Conservation (phyloP, 2,329 filamentous ascomycete genomes). For the Ascochyta rabiei region DNA sequence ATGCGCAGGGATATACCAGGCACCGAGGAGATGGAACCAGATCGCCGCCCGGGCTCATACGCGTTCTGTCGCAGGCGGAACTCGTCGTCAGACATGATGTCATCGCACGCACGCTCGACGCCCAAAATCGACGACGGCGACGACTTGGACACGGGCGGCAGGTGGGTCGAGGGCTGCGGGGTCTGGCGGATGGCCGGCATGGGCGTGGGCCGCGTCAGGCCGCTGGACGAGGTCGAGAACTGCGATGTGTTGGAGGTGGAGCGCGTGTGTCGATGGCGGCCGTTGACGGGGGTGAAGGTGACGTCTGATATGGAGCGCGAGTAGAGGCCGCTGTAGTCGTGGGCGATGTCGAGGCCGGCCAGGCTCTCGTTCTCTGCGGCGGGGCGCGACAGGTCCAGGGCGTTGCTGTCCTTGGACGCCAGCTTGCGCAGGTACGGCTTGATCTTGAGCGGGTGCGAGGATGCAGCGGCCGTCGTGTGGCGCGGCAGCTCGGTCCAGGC, state of each 20-base stretch:
- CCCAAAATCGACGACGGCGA: conserved; percentile 57
- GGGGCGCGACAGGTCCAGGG: conserved; percentile 62
- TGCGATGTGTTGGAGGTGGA: conserved; percentile 63
- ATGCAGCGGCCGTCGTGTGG: conserved; percentile 32
- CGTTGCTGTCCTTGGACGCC: conserved; percentile 56
- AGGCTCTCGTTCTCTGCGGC: conserved; percentile 60
- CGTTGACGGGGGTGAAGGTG: conserved; percentile 49
- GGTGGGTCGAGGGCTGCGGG: conserved; percentile 56
- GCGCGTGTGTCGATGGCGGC: conserved; percentile 55
- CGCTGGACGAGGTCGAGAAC: conserved; percentile 57
- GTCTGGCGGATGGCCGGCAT: conserved; percentile 63
- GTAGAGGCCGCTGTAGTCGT: conserved; percentile 49
- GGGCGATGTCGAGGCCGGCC: conserved; percentile 60
- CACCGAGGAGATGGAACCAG: conserved; percentile 53
- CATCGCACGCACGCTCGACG: conserved; percentile 52
- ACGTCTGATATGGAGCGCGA: conserved; percentile 52
- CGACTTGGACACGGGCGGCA: conserved; percentile 58
- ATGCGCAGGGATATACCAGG: conserved; percentile 47
- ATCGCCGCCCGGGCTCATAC: conserved; percentile 49
- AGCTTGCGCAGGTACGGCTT: conserved; percentile 63
- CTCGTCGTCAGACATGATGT: conserved; percentile 56
- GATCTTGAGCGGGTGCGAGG: conserved; percentile 51
- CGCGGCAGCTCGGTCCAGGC: conserved; percentile 37
- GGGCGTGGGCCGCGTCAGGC: conserved; percentile 56
- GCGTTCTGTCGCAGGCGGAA: conserved; percentile 48